Percentiles rank a stretch among this genome's conserved stretches.
Evolutionary conservation across 192 early-diverging fungal species (phyloP).

Genomic region (Lobosporangium transversale): DNA sequence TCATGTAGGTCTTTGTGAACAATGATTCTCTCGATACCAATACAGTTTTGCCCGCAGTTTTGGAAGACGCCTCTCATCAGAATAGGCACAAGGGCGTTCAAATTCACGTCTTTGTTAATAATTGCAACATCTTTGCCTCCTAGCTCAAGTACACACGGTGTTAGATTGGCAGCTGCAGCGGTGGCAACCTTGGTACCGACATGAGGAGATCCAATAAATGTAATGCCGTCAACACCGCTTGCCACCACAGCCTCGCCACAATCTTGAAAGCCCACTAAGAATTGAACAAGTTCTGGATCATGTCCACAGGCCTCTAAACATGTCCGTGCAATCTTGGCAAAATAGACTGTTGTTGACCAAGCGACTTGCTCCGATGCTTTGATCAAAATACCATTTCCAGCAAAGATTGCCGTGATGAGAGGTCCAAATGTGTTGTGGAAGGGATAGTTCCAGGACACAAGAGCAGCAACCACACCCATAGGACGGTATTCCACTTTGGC

Average conservation of each 20-base stretch:
- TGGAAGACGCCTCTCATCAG: slow-evolving; percentile 88
- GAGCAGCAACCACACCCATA: slow-evolving; percentile 80
- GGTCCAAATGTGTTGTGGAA: slow-evolving; percentile 84
- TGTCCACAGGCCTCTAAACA: slow-evolving; percentile 79
- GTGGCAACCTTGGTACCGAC: slow-evolving; percentile 83
- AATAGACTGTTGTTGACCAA: slow-evolving; percentile 78
- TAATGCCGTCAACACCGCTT: slow-evolving; percentile 76
- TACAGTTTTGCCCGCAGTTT: slow-evolving; percentile 91
- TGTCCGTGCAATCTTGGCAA: slow-evolving; percentile 67
- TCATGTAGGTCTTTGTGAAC: slow-evolving; percentile 77
- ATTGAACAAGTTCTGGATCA: slow-evolving; percentile 79
- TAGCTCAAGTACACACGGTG: slow-evolving; percentile 88
- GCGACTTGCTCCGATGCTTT: slow-evolving; percentile 88
- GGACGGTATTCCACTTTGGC: slow-evolving; percentile 84
- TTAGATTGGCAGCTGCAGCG: slow-evolving; percentile 75
- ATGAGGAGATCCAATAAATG: slow-evolving; percentile 87
- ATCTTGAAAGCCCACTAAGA: slow-evolving; percentile 83
- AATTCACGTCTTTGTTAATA: slow-evolving; percentile 77
- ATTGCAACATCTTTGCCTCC: slow-evolving; percentile 93
- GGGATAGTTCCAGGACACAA: slow-evolving; percentile 93
- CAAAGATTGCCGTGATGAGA: slow-evolving; percentile 82
- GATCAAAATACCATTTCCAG: slow-evolving; percentile 87
- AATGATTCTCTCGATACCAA: slow-evolving; percentile 88
- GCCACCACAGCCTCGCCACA: slow-evolving; percentile 79
- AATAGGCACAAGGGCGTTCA: slow-evolving; percentile 72